Conservation (phyloP, 257 asterid species). For the Petrea volubilis region DNA sequence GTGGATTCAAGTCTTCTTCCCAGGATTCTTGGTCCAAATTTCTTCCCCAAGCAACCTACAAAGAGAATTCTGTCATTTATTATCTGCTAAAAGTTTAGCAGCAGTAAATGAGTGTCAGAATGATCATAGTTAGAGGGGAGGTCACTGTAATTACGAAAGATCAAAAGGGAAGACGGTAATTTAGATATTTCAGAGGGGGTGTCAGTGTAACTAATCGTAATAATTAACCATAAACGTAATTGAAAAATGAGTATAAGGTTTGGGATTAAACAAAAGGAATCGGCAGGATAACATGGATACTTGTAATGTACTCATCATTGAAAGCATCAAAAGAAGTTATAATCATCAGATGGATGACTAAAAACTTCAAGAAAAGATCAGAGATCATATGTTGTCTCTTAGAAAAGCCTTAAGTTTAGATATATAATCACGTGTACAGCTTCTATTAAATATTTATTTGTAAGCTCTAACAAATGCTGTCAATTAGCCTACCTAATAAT, state of each 20-base stretch:
- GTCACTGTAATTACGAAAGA: too few relatives aligned
- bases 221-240: too few relatives aligned
- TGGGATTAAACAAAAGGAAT: not conserved
- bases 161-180: too few relatives aligned
- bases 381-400: not conserved
- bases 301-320: too few relatives aligned
- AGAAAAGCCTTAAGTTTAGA: not conserved
- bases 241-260: not conserved
- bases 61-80: not conserved
- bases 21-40: slow-evolving; percentile 61
- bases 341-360: not conserved
- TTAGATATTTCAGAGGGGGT: too few relatives aligned
- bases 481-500: too few relatives aligned
- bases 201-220: too few relatives aligned
- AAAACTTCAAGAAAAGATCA: not conserved
- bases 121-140: not conserved
- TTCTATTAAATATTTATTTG: too few relatives aligned
- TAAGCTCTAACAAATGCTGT: not conserved
- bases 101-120: not conserved
- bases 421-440: not conserved
- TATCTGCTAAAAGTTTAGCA: not conserved
- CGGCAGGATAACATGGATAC: not conserved
- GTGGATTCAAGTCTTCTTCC: slow-evolving; percentile 53
- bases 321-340: too few relatives aligned
- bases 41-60: slow-evolving; percentile 70